Percentiles rank a stretch among this genome's conserved stretches.
Conservation (phyloP, 1,139 yeast species). For the Scheffersomyces stambukii region DNA sequence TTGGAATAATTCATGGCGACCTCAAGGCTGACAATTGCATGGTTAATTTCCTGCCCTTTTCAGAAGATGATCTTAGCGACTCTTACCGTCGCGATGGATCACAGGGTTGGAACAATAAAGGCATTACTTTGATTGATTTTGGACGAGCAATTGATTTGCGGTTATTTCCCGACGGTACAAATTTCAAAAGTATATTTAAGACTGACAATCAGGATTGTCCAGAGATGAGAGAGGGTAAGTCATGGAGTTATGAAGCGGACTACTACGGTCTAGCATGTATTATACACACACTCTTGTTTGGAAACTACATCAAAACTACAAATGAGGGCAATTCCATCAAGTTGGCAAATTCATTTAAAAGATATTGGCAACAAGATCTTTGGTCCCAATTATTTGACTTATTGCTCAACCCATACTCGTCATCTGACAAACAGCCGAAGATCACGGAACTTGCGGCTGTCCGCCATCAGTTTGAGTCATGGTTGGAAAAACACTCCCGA, state of each 20-base stretch:
- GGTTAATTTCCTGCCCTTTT: slow-evolving; percentile 47
- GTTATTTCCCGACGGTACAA: slow-evolving; percentile 47
- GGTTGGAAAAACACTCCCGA: slow-evolving; percentile 28
- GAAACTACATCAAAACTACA: slow-evolving; percentile 51
- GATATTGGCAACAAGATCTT: slow-evolving; percentile 72
- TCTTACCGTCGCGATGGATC: slow-evolving; percentile 28
- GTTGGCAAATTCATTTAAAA: slow-evolving; percentile 48
- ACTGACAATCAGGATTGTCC: slow-evolving; percentile 74
- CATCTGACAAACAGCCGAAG: slow-evolving; percentile 27
- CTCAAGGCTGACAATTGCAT: slow-evolving; percentile 84
- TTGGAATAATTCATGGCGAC: slow-evolving; percentile 79
- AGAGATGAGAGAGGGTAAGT: slow-evolving; percentile 56
- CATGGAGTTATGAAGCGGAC: slow-evolving; percentile 84
- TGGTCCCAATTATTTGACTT: slow-evolving; percentile 70
- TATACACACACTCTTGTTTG: slow-evolving; percentile 69
- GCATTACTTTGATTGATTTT: slow-evolving; percentile 72
- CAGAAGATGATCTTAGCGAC: slow-evolving; percentile 17
- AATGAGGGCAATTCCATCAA: slow-evolving; percentile 15
- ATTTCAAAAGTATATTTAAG: slow-evolving; percentile 60
- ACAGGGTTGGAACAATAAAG: slow-evolving; percentile 50
- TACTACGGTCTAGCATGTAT: slow-evolving; percentile 81
- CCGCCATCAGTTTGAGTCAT: slow-evolving; percentile 40
- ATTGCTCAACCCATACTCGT: slow-evolving; percentile 55
- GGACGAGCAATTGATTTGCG: slow-evolving; percentile 77
- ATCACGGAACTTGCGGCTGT: slow-evolving; percentile 26